A percentile compares a stretch with the other conserved stretches of the same genome.
Conservation (phyloP, 495 filamentous ascomycete species). For the Cudoniella acicularis region DNA sequence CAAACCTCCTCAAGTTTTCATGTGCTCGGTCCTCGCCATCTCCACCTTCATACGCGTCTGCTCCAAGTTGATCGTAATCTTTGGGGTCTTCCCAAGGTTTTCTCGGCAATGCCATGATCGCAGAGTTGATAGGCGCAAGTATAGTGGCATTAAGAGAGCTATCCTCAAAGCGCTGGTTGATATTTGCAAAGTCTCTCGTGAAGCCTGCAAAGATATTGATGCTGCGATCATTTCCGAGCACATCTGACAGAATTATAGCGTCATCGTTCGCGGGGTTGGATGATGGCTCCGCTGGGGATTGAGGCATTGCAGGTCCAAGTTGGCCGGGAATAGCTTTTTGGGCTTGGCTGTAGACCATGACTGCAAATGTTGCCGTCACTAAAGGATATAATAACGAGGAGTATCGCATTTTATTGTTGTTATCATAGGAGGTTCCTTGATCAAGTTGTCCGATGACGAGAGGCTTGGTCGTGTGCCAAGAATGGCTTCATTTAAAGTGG, state of each 20-base stretch:
- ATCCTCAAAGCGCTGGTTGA: slow-evolving; percentile 69
- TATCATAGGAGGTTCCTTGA: background rate
- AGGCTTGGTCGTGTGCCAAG: too few relatives aligned
- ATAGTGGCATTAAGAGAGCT: slow-evolving; percentile 74
- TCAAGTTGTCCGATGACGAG: background rate
- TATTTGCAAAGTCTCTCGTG: slow-evolving; percentile 71
- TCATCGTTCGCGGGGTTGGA: slow-evolving; percentile 14
- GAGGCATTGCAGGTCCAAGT: slow-evolving; percentile 19
- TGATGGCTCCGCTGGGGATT: background rate
- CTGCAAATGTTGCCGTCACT: slow-evolving; percentile 15
- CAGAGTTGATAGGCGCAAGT: slow-evolving; percentile 81
- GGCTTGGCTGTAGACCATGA: background rate
- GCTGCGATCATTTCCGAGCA: slow-evolving; percentile 73
- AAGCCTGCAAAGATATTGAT: slow-evolving; percentile 90
- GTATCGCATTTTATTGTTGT: slow-evolving; percentile 19
- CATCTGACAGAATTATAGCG: slow-evolving; percentile 59
- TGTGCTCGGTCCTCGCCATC: slow-evolving; percentile 77
- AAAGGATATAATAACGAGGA: slow-evolving; percentile 5
- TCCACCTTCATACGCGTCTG: slow-evolving; percentile 74
- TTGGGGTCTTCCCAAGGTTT: slow-evolving; percentile 93
- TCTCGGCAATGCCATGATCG: slow-evolving; percentile 70
- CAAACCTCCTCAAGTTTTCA: slow-evolving; percentile 75
- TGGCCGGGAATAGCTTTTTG: slow-evolving; percentile 18
- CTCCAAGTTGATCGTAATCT: slow-evolving; percentile 71
- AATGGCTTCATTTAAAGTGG: too few relatives aligned